A percentile compares a stretch with the other conserved stretches of the same genome.
phyloP scores from a whole-genome alignment of 352 stramenopile species.

The Phytophthora capsici region DNA sequence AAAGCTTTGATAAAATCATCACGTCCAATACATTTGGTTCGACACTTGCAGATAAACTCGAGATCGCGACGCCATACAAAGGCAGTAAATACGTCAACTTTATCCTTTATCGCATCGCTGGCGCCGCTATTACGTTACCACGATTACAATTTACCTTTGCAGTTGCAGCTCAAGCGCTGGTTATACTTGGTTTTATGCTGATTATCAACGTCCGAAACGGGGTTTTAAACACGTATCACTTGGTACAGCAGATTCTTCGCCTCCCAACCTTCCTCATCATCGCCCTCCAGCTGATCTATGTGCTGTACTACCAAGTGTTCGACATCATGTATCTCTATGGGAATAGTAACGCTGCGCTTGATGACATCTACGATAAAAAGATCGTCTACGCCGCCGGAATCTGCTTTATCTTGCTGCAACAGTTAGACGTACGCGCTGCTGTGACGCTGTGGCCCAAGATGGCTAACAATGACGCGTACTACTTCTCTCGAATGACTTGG shows the following conservation, averaged over 20 bases:
- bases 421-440: constrained; percentile 40
- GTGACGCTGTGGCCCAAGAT: constrained; percentile 49
- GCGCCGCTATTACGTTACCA: constrained; percentile 30
- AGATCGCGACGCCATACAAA: constrained; percentile 30
- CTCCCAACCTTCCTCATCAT: constrained; percentile 49
- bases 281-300: constrained; percentile 42
- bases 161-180: constrained; percentile 41
- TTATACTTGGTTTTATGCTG: constrained; percentile 41
- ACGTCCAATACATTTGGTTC: constrained; percentile 36
- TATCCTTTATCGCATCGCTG: constrained; percentile 39
- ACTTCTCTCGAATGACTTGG: constrained; percentile 40
- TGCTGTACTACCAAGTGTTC: constrained; percentile 55
- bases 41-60: constrained; percentile 40
- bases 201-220: constrained; percentile 34
- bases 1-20: constrained; percentile 46
- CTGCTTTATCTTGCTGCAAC: constrained; percentile 45
- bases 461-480: constrained; percentile 52
- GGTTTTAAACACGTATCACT: constrained; percentile 33
- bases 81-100: constrained; percentile 35
- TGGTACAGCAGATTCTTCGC: constrained; percentile 42
- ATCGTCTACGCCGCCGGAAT: constrained; percentile 42
- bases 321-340: constrained; percentile 36
- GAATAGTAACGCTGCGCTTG: constrained; percentile 18
- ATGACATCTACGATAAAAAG: constrained; percentile 38
- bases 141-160: constrained; percentile 47